A percentile compares a stretch with the other conserved stretches of the same genome.
Evolutionary conservation across 176 grass and related monocot species (phyloP).

Genomic region (Leersia perrieri): DNA sequence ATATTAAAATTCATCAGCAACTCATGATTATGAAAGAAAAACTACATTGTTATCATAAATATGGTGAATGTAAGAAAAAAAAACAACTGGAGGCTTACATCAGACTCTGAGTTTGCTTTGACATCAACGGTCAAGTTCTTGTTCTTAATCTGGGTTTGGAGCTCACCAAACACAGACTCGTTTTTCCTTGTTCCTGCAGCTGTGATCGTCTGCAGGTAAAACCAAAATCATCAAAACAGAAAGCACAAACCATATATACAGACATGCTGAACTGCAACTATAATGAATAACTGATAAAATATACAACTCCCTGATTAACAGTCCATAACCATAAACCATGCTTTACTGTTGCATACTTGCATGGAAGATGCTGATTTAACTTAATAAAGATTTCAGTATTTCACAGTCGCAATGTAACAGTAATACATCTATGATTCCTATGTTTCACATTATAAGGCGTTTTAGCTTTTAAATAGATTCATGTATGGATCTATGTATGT

Average conservation of each 20-base stretch:
- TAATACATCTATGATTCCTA: neutral
- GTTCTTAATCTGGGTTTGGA: conserved; percentile 70
- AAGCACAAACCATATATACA: neutral
- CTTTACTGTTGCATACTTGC: neutral
- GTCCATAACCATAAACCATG: neutral
- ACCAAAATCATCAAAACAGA: conserved; percentile 27
- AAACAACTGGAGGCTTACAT: conserved; percentile 38
- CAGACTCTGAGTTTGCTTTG: conserved; percentile 73
- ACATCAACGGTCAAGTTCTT: conserved; percentile 70
- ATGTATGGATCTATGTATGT: too few relatives aligned
- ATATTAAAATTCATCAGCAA: conserved; percentile 14
- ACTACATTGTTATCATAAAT: neutral
- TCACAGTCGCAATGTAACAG: neutral
- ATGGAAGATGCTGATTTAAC: neutral
- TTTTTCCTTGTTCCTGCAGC: conserved; percentile 57
- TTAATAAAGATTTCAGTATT: neutral
- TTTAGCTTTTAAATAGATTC: too few relatives aligned
- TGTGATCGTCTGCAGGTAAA: conserved; percentile 56
- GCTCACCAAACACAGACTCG: conserved; percentile 61
- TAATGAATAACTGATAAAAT: neutral
- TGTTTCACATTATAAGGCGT: too few relatives aligned
- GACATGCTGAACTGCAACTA: neutral
- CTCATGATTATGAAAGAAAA: neutral
- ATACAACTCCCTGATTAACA: neutral
- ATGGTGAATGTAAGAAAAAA: neutral